Evolutionary conservation across 345 rosid species (phyloP), one percentile per base, ranked within the genome.

Genomic region (Carallia brachiata): DNA sequence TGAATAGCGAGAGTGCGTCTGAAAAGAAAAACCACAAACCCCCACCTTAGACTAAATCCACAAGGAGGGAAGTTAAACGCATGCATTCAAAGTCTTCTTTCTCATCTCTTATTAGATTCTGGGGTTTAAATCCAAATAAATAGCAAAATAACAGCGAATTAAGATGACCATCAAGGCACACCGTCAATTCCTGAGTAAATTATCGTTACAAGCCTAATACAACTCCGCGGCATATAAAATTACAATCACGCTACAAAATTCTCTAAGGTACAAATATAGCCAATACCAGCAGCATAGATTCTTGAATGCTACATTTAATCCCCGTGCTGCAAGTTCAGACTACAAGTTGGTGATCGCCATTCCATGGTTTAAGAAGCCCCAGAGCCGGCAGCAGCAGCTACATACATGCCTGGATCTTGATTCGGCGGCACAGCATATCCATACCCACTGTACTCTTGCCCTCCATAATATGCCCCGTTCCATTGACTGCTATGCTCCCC

Each of bases 381-480:
- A 0, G 90, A 89, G 70, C 90, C 87, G 12, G 84, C 90, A 60
- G 92, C 86, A 0, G 87, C 86, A 56, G 82, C 12, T 7, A 44
- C 81, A 66, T 88, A 79, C 75, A 73, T 78, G 84, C 77, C 71
- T 12, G 86, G 82, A 65, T 84, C 89, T 66, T 84, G 89, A 72
- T 76, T 83, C 17, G 67, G 65, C 12, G 77, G 71, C 61, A 70
- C 75, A 63, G 83, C 82, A 64, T 90, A 82, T 54, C 93, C 90
- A 66, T 86, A 83, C 52, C 86, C 87, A 56, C 84, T 79, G 60
- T 86, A 87, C 52, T 84, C 87, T 64, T 88, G 90, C 66, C 89
- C 93, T 74, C 92, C 84, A 34, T 81, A 73, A 77, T 90, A 82
- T 70, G 77, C 86, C 52, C 96, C 98, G 30, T 88, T 87, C 97